Percentiles rank a stretch among this genome's conserved stretches.
phyloP scores from a whole-genome alignment of 2,329 filamentous ascomycete species.

The Alternaria sp. region DNA sequence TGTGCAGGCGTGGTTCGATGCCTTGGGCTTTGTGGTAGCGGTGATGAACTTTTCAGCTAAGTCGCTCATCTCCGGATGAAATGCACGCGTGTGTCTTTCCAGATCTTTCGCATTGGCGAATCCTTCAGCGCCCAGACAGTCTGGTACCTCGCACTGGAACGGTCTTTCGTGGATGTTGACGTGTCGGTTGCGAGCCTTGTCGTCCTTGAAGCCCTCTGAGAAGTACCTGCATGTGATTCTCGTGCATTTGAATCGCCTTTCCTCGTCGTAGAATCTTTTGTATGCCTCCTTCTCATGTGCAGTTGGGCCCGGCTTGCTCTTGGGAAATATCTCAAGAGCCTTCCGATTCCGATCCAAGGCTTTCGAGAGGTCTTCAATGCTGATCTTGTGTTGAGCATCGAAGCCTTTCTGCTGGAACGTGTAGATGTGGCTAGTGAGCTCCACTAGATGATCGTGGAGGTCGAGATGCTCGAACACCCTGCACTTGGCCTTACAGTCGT shows the following conservation, averaged over 20 bases:
- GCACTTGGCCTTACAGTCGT: neutral
- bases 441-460: neutral
- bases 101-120: slow-evolving; percentile 51
- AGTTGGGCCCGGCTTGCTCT: neutral
- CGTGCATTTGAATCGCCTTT: neutral
- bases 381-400: neutral
- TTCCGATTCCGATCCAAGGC: neutral
- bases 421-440: neutral
- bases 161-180: slow-evolving; percentile 22
- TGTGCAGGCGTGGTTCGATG: slow-evolving; percentile 37
- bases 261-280: neutral
- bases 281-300: neutral
- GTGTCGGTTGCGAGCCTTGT: neutral
- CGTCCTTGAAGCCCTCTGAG: neutral
- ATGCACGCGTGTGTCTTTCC: slow-evolving; percentile 29
- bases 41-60: slow-evolving; percentile 28
- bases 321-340: neutral
- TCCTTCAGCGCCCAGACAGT: slow-evolving; percentile 48
- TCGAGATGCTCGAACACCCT: neutral
- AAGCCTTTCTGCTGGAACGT: neutral
- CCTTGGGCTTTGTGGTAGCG: slow-evolving; percentile 14
- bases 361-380: neutral
- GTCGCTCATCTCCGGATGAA: slow-evolving; percentile 36
- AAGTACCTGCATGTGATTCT: neutral
- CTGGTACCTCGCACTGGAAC: slow-evolving; percentile 48